Conservation (phyloP, 1,284 basidiomycete genomes). For the Wallemia ichthyophaga region DNA sequence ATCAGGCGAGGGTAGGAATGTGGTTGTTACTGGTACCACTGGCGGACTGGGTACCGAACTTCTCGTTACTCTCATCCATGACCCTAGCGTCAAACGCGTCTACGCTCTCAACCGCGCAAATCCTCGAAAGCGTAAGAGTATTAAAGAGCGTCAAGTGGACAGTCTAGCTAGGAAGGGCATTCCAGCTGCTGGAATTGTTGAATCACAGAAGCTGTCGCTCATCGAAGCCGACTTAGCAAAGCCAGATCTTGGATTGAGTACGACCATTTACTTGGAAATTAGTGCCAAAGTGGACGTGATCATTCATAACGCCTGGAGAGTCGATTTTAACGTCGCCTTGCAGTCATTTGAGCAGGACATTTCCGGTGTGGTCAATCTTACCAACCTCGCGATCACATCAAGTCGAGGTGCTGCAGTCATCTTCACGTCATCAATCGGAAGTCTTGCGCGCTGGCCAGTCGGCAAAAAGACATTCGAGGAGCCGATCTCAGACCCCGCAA, state of each 20-base stretch:
- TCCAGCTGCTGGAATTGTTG: not conserved
- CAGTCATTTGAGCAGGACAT: slow-evolving; percentile 11
- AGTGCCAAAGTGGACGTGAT: slow-evolving; percentile 8
- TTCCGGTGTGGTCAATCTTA: not conserved
- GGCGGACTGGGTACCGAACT: not conserved
- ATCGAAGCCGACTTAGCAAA: slow-evolving; percentile 2
- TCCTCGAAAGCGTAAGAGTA: not conserved
- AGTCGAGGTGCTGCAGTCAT: not conserved
- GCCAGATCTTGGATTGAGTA: not conserved
- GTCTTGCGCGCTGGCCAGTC: not conserved
- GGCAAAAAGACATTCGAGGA: not conserved
- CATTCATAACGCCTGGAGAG: slow-evolving; percentile 13
- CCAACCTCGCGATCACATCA: not conserved
- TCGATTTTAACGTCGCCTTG: slow-evolving; percentile 13
- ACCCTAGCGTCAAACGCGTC: not conserved
- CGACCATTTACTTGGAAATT: not conserved
- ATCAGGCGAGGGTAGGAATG: not conserved
- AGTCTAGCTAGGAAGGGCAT: slow-evolving; percentile 2
- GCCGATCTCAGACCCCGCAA: not conserved
- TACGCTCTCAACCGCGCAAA: not conserved
- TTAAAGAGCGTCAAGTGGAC: not conserved
- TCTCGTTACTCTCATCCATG: not conserved
- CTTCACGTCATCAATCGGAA: not conserved
- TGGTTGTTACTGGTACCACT: not conserved
- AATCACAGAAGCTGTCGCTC: slow-evolving; percentile 1